These are phyloP conservation scores for Apiospora malaysiana DNA, from an alignment of 2,329 filamentous ascomycete species.

Conservation along the genomic window DNA sequence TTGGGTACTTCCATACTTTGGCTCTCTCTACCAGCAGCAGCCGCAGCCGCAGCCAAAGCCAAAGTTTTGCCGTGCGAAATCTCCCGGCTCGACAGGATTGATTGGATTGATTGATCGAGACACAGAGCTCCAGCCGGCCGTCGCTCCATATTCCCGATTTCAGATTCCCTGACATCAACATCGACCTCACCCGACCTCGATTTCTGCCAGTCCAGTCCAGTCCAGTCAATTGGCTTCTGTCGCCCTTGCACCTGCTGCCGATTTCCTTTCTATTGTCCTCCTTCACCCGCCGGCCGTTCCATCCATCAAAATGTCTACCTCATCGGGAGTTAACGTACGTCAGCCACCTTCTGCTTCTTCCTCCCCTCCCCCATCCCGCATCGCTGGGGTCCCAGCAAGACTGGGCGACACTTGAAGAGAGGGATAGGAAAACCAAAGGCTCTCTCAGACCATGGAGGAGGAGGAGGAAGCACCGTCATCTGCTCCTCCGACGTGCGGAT, in stretches of 20 bases:
- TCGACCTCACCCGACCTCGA: conserved; percentile 25
- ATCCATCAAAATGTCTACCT: conserved; percentile 63
- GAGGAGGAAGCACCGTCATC: background rate
- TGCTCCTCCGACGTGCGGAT: background rate
- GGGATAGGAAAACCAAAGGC: background rate
- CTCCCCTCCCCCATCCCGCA: background rate
- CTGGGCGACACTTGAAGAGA: background rate
- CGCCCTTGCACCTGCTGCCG: conserved; percentile 40
- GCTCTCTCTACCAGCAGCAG: no score
- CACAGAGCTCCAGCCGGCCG: conserved; percentile 17
- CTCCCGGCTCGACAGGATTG: conserved; percentile 38
- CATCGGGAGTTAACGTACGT: conserved; percentile 72
- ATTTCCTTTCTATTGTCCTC: conserved; percentile 29
- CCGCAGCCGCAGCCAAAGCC: no score
- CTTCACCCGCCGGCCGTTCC: conserved; percentile 44
- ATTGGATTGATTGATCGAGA: conserved; percentile 7
- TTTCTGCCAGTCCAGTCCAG: conserved; percentile 44
- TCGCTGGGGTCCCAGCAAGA: background rate
- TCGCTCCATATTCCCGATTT: conserved; percentile 25
- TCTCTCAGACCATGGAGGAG: background rate
- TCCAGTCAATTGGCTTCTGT: conserved; percentile 53
- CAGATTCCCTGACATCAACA: conserved; percentile 24
- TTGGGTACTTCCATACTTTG: background rate
- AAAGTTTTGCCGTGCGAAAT: conserved; percentile 43
- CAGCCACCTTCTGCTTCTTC: background rate